phyloP scores from a whole-genome alignment of 2,329 filamentous ascomycete genomes.

The Alternaria triticimaculans region DNA sequence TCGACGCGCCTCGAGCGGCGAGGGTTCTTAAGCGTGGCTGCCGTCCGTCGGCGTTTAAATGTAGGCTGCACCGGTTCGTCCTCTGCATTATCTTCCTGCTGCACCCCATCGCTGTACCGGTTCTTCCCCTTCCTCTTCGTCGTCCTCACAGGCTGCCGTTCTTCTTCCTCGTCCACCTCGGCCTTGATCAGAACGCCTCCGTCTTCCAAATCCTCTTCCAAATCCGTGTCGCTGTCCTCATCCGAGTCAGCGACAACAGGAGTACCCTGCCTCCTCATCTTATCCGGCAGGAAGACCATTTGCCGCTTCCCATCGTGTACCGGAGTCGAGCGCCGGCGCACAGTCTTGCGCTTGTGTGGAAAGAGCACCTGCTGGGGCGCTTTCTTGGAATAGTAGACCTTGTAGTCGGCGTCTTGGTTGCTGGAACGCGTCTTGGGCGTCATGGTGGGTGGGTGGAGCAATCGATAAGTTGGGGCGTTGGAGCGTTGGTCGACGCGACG shows the following conservation, averaged over 20 bases:
- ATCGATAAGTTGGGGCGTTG: neutral
- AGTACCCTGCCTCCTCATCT: constrained; percentile 23
- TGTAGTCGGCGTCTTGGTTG: constrained; percentile 33
- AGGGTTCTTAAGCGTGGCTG: constrained; percentile 1
- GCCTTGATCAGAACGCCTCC: neutral
- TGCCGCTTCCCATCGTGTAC: constrained; percentile 33
- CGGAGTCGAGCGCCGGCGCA: constrained; percentile 25
- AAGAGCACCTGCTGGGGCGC: constrained; percentile 38
- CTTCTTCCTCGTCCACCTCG: neutral
- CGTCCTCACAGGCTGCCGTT: neutral
- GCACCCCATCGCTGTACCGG: constrained; percentile 15
- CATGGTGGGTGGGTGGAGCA: constrained; percentile 27
- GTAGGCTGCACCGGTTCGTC: constrained; percentile 7
- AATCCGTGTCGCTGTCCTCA: constrained; percentile 11
- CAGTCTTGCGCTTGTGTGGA: constrained; percentile 36
- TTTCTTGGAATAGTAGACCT: constrained; percentile 43
- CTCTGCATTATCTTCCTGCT: constrained; percentile 9
- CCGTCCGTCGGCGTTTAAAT: constrained; percentile 30
- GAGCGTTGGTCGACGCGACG: constrained; percentile 20
- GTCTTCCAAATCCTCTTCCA: constrained; percentile 12
- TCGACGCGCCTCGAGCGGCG: constrained; percentile 3
- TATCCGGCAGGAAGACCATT: constrained; percentile 39
- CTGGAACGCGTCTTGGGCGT: constrained; percentile 35
- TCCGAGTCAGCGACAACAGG: constrained; percentile 20
- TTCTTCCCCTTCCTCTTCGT: constrained; percentile 22